Percentiles rank a stretch among this genome's conserved stretches.
These are phyloP conservation scores for Nepenthes alata DNA, from an alignment of 179 eudicot genomes.

Conservation along the genomic window DNA sequence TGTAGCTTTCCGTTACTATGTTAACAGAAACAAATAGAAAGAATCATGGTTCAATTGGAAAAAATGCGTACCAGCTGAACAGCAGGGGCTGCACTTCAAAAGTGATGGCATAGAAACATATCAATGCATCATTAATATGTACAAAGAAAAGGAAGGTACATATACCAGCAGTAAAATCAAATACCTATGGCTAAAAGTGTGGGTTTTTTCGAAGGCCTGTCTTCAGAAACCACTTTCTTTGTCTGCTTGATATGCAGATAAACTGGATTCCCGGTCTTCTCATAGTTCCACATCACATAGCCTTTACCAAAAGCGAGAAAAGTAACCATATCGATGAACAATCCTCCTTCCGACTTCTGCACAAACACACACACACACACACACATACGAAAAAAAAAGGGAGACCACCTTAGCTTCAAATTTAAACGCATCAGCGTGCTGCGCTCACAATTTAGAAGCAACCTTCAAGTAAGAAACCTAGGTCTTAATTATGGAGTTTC, in stretches of 20 bases:
- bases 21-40: no score
- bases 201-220: conserved; percentile 89
- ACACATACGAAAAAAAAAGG: no score
- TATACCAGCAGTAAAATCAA: background rate
- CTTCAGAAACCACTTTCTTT: conserved; percentile 69
- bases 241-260: conserved; percentile 85
- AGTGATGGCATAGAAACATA: background rate
- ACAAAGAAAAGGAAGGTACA: background rate
- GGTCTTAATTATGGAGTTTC: no score
- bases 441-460: no score
- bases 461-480: no score
- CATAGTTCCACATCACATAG: conserved; percentile 74
- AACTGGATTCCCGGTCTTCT: conserved; percentile 79
- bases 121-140: background rate
- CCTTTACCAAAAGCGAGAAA: conserved; percentile 93
- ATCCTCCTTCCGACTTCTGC: conserved; percentile 92
- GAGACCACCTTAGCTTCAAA: no score
- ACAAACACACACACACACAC: no score
- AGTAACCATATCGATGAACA: conserved; percentile 74
- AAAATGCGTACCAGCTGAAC: no score
- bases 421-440: no score
- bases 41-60: no score
- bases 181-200: conserved; percentile 92
- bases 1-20: no score
- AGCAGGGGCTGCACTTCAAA: no score